Evolutionary conservation across 345 rosid species (phyloP), one percentile per base, ranked within the genome.

Genomic region (Arabis hirsuta): DNA sequence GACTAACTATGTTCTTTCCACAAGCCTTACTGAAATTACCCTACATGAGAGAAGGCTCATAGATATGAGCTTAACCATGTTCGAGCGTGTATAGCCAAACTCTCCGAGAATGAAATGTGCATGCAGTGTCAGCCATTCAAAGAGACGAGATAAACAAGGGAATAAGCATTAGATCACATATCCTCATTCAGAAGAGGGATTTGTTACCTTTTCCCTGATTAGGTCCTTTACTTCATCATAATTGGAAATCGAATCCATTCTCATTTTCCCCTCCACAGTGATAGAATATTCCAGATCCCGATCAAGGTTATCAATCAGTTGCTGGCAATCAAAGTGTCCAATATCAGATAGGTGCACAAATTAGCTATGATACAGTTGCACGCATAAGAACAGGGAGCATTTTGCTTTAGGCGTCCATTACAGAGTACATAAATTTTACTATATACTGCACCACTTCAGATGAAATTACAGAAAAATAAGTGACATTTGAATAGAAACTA

Each of bases 221-320:
- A 82, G 78, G 60, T 81, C 84, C 85, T 85, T 94, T 80, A 94
- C 97, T 68, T 87, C 93, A 71, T 94, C 86, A 79, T 94, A 94
- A 80, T 94, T 91, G 62, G 89, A 81, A 68, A 94, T 80, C 20
- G 88, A 80, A 80, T 88, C 95, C 88, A 82, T 73, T 55, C 84
- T 90, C 97, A 88, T 84, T 84, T 91, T 91, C 39, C 97, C 96
- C 90, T 91, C 98, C 7, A 91, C 98, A 74, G 73, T 83, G 75
- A 94, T 84, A 69, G 98, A 90, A 81, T 94, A 91, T 80, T 94
- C 91, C 81, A 94, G 83, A 84, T 94, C 98, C 55, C 97, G 89
- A 74, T 83, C 96, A 78, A 94, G 96, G 77, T 94, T 94, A 66
- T 80, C 68, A 55, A 94, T 84, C 76, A 93, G 82, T 90, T 81